phyloP scores from a whole-genome alignment of 768 basidiomycete species.

The Trametes punicea region DNA sequence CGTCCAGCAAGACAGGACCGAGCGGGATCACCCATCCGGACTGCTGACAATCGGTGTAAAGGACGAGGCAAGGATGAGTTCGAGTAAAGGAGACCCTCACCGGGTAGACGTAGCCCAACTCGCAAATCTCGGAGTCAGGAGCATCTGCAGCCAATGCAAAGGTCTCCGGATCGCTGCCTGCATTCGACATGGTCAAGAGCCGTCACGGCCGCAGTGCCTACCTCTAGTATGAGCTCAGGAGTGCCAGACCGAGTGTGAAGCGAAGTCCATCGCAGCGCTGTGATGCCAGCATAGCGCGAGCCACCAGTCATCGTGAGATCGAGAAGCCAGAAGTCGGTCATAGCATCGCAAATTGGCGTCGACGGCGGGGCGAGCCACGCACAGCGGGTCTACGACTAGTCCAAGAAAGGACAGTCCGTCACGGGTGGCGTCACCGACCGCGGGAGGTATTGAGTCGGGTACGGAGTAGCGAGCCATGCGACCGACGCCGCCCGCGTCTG shows the following conservation, averaged over 20 bases:
- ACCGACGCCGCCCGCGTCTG: conserved; percentile 5
- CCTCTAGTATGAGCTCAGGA: too few relatives aligned
- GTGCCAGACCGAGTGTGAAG: background rate
- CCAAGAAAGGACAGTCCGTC: conserved; percentile 5
- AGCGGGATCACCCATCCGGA: background rate
- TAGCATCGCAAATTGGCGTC: background rate
- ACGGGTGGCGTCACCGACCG: background rate
- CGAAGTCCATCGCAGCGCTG: background rate
- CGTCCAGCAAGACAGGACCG: background rate
- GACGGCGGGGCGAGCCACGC: conserved; percentile 7
- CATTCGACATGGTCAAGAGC: background rate
- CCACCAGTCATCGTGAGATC: conserved; percentile 2
- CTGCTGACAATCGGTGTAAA: background rate
- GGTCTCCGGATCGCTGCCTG: background rate
- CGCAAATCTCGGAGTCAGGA: background rate
- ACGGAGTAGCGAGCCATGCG: background rate
- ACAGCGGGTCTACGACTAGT: conserved; percentile 1
- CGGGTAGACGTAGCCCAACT: background rate
- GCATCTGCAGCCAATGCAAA: too few relatives aligned
- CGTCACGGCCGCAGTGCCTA: background rate
- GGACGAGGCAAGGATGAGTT: too few relatives aligned
- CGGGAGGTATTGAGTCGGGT: conserved; percentile 5
- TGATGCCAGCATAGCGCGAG: background rate
- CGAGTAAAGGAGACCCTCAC: too few relatives aligned
- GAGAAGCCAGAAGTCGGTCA: background rate